phyloP scores from a whole-genome alignment of 345 rosid species.

The Schrenkiella parvula region DNA sequence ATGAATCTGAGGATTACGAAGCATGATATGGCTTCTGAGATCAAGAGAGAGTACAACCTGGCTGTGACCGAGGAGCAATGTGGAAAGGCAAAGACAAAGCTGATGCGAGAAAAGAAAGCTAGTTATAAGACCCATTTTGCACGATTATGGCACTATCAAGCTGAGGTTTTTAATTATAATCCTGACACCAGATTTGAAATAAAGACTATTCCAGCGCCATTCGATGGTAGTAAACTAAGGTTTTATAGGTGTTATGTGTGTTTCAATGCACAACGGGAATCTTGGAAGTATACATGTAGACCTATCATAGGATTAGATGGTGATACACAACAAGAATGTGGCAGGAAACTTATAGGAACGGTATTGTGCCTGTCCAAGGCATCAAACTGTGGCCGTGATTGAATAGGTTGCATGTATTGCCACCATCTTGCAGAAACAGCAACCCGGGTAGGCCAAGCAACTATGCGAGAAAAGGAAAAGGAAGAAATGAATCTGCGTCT shows the following conservation, averaged over 20 bases:
- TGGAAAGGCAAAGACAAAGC: neutral
- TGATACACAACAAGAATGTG: too few species aligned
- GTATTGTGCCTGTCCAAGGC: neutral
- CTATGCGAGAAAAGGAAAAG: neutral
- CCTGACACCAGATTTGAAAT: neutral
- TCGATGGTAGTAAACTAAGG: neutral
- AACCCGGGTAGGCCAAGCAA: neutral
- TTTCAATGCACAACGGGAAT: neutral
- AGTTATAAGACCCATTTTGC: neutral
- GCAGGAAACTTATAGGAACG: too few species aligned
- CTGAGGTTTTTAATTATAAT: neutral
- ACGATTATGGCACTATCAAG: neutral
- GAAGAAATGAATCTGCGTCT: neutral
- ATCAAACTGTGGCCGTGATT: neutral
- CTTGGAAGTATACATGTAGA: neutral
- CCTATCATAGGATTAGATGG: neutral
- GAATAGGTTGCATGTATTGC: neutral
- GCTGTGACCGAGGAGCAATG: neutral
- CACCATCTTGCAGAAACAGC: neutral
- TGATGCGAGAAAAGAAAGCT: too few species aligned
- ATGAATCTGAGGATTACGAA: neutral
- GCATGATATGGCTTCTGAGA: neutral
- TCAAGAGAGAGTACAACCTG: neutral
- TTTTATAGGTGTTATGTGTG: neutral
- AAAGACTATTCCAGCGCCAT: neutral